Percentiles rank a stretch among this genome's conserved stretches.
Evolutionary conservation across 306 rosid genomes (phyloP).

Genomic region (Glycine tomentella): DNA sequence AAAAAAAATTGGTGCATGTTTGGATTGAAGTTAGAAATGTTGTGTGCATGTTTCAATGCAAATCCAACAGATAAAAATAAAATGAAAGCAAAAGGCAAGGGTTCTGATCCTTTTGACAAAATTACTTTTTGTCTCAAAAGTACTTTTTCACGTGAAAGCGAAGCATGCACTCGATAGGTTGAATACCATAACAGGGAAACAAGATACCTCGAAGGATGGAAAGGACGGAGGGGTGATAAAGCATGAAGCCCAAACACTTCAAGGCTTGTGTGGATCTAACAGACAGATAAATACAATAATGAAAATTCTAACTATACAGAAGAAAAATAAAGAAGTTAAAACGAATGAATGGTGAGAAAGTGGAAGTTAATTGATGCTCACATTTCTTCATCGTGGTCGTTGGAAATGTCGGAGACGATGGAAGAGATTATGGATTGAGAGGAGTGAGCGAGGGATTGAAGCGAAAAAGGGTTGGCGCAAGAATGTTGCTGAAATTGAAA

Average conservation of each 20-base stretch:
- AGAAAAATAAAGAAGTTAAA: not conserved
- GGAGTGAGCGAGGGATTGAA: slow-evolving; percentile 60
- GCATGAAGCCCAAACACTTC: slow-evolving; percentile 89
- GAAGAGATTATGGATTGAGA: slow-evolving; percentile 47
- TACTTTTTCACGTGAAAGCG: too few relatives aligned
- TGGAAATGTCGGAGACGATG: slow-evolving; percentile 58
- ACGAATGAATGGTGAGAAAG: too few relatives aligned
- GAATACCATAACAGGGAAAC: not conserved
- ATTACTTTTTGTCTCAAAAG: too few relatives aligned
- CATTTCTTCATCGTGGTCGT: slow-evolving; percentile 75
- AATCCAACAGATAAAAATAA: too few relatives aligned
- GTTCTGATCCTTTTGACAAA: too few relatives aligned
- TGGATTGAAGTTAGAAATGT: too few relatives aligned
- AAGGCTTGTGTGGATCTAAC: slow-evolving; percentile 75
- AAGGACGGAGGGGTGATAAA: slow-evolving; percentile 69
- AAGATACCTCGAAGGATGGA: slow-evolving; percentile 59
- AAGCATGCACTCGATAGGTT: not conserved
- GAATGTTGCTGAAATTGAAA: slow-evolving; percentile 70
- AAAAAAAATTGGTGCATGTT: too few relatives aligned
- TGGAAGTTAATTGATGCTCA: slow-evolving; percentile 37
- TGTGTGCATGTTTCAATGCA: too few relatives aligned
- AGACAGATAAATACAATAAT: not conserved
- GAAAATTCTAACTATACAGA: not conserved
- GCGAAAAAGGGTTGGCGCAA: slow-evolving; percentile 45
- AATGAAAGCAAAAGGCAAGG: too few relatives aligned